Base-by-base conservation (phyloP, 768 basidiomycete genomes). In the Amanita pallidorosea region DNA sequence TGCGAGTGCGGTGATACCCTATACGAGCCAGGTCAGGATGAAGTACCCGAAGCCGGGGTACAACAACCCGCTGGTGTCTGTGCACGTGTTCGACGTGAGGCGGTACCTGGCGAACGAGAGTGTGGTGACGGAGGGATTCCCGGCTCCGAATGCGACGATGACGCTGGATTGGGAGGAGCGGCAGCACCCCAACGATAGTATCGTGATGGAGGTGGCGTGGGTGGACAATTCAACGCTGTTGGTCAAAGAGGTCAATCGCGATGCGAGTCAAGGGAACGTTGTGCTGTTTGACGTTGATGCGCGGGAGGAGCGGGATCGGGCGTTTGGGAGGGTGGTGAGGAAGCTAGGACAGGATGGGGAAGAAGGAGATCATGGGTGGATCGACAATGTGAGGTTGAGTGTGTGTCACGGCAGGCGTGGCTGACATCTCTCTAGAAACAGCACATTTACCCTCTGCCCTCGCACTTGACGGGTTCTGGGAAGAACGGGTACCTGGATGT, bases 281-380 rank as follows among this genome's bases (percentile, higher is more conserved):
- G 77, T 93, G 0, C 61, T 86, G 8, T 96, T 97, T 58, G 75
- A 88, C 55, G 62, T 82, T 51, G 59, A 60, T 49, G 59, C 57
- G 18, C 56, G 56, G 20, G 61, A 60, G 44, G 56, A 57, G 7
- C 48, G 55, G 5, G 54, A 59, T 1, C 66, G 66, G 41, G 65
- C 66, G 9, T 59, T 58, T 29, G 81, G 83, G 6, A 61, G 57
- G 42, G 79, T 90, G 12, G 86, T 91, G 7, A 71, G 95, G 52
- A 83, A 72, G 54, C 71, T 95, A 8, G 95, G 93, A 4, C 76
- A 79, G 61, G 61, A 82, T 33, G 95, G 90, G 5, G 94, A 93
- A 58, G 76, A 95, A 60, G 85, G 82, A 0, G 95, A 96, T 60
- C 80, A 81, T 34, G 96, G 96, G 1, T 99, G 96, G 96, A 91